phyloP scores from a whole-genome alignment of 2,329 filamentous ascomycete genomes.

The Epichloe uncinata region DNA sequence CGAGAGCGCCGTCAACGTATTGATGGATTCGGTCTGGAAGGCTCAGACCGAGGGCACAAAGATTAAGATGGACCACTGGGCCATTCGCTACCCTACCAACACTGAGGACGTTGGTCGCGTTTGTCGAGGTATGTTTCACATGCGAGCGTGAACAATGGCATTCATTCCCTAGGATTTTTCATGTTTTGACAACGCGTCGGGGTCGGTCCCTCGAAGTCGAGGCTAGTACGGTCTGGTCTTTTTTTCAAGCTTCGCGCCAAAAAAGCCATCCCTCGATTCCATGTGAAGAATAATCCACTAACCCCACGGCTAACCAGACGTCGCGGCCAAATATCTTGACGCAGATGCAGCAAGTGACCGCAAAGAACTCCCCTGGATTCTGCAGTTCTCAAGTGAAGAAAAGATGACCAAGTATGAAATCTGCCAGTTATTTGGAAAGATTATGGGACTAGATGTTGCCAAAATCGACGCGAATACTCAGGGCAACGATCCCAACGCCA shows the following conservation, averaged over 20 bases:
- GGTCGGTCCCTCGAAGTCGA: neutral
- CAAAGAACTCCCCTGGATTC: constrained; percentile 43
- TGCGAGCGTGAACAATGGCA: neutral
- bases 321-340: constrained; percentile 54
- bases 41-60: constrained; percentile 48
- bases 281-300: neutral
- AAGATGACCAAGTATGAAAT: constrained; percentile 85
- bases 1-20: constrained; percentile 72
- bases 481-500: constrained; percentile 57
- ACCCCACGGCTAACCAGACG: constrained; percentile 34
- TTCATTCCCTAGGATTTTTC: neutral
- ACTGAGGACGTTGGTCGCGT: constrained; percentile 81
- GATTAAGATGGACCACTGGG: constrained; percentile 77
- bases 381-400: constrained; percentile 83
- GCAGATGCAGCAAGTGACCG: constrained; percentile 30
- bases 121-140: constrained; percentile 40
- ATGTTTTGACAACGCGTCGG: neutral
- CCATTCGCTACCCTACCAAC: constrained; percentile 73
- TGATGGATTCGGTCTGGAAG: constrained; percentile 66
- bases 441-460: constrained; percentile 60
- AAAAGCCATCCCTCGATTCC: neutral
- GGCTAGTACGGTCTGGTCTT: neutral
- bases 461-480: constrained; percentile 56
- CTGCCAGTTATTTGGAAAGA: constrained; percentile 61
- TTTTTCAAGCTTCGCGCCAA: neutral